Conservation (phyloP, 768 basidiomycete genomes). For the Mycena metata region DNA sequence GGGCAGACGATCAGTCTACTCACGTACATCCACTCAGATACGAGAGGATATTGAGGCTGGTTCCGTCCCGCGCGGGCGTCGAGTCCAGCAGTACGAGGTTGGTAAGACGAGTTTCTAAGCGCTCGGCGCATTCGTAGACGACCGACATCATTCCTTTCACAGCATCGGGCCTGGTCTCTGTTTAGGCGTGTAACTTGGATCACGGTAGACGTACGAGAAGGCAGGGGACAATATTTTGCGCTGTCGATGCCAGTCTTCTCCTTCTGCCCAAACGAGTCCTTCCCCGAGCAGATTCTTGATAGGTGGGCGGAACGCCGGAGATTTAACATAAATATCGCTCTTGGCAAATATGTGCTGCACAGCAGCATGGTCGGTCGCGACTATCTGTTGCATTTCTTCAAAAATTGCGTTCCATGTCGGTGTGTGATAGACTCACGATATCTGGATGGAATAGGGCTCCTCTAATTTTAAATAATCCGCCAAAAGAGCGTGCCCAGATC, state of each 20-base stretch:
- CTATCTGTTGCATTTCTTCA: conserved; percentile 44
- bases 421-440: conserved; percentile 45
- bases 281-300: conserved; percentile 50
- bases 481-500: conserved; percentile 49
- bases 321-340: conserved; percentile 50
- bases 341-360: conserved; percentile 55
- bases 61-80: conserved; percentile 24
- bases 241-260: conserved; percentile 51
- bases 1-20: conserved; percentile 19
- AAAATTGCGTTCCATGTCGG: background rate
- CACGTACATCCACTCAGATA: conserved; percentile 43
- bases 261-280: conserved; percentile 55
- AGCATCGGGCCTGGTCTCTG: conserved; percentile 44
- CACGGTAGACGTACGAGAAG: conserved; percentile 49
- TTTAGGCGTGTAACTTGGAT: background rate
- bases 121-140: conserved; percentile 48
- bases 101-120: conserved; percentile 39
- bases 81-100: conserved; percentile 41
- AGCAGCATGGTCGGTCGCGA: conserved; percentile 52
- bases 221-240: conserved; percentile 51
- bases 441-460: conserved; percentile 54
- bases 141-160: conserved; percentile 52
- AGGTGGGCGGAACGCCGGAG: conserved; percentile 49
- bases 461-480: conserved; percentile 53
- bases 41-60: conserved; percentile 40